Evolutionary conservation across 208 protist species (phyloP), one percentile per base, ranked within the genome.

Genomic region (Trypanosoma vivax): DNA sequence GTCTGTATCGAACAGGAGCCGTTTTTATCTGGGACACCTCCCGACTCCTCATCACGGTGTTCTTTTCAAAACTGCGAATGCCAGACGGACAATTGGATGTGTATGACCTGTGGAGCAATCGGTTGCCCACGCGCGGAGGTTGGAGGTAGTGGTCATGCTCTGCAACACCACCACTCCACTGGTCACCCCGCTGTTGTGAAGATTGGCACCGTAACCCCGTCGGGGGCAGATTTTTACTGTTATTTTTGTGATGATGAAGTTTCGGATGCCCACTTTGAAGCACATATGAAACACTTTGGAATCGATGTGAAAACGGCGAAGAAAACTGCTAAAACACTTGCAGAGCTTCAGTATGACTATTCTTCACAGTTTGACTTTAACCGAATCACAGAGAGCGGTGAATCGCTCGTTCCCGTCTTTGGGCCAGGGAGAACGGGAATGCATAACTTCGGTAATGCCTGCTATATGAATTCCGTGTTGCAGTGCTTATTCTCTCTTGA

Each of bases 381-480:
- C 30, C 76, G 83, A 41, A 92, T 97, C 55, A 85, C 79, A n/a
- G 88, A 95, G 64, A 79, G 72, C 13, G 94, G 90, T 46, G 80
- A 73, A 46, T 60, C 74, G 7, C 72, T 99, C 35, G 60, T 73
- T 29, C 84, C 88, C 28, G 66, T 93, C 0, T 97, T 81, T 68
- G 98, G 98, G 0, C 88, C 96, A 5, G 96, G 96, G 1, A 80
- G 75, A 58, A 96, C 89, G 2, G 90, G 90, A 18, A 92, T 99
- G 40, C 49, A 72, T 31, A 99, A 99, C 78, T 82, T 99, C 35
- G 98, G 98, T 37, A 99, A 99, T 67, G 97, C 74, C 41, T 99
- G 97, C 76, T 99, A 98, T 74, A 83, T 98, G 49, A 74, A 87
- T n/a, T 96, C 91, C 11, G 83, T 96, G 0, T 33, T 98, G 66